These are phyloP conservation scores for Cupressus sempervirens DNA, from an alignment of 75 land plant genomes.

Conservation along the genomic window DNA sequence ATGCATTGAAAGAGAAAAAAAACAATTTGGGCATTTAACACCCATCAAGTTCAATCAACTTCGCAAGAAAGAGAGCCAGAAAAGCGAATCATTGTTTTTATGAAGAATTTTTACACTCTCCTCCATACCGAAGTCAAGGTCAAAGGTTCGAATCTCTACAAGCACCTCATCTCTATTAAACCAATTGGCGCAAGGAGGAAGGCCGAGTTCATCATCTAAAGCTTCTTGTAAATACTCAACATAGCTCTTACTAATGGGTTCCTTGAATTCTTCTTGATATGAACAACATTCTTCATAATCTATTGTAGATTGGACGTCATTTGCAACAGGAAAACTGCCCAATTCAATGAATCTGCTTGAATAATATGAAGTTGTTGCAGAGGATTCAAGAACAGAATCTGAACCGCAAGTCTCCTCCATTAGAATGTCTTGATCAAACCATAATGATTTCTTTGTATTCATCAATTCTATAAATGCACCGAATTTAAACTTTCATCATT, in stretches of 20 bases:
- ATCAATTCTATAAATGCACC: too few relatives aligned
- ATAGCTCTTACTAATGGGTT: neutral
- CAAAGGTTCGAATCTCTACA: neutral
- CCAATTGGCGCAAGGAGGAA: neutral
- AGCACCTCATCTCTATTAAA: neutral
- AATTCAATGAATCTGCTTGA: neutral
- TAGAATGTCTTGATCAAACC: neutral
- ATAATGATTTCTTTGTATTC: neutral
- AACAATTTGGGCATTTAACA: too few relatives aligned
- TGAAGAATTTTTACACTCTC: neutral
- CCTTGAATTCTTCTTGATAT: neutral
- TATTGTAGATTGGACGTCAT: neutral
- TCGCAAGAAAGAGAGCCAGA: neutral
- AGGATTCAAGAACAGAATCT: neutral
- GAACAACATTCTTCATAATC: neutral
- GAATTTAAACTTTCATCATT: too few relatives aligned
- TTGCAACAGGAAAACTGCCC: neutral
- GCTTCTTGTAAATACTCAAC: neutral
- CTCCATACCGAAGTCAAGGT: neutral
- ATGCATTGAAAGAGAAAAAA: too few relatives aligned
- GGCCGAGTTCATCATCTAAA: neutral
- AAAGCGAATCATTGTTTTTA: neutral
- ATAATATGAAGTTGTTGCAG: neutral
- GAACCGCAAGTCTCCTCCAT: conserved; percentile 1
- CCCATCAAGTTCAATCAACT: neutral